These are phyloP conservation scores for Venturiaceae sp. DNA, from an alignment of 2,329 filamentous ascomycete genomes.

Conservation along the genomic window DNA sequence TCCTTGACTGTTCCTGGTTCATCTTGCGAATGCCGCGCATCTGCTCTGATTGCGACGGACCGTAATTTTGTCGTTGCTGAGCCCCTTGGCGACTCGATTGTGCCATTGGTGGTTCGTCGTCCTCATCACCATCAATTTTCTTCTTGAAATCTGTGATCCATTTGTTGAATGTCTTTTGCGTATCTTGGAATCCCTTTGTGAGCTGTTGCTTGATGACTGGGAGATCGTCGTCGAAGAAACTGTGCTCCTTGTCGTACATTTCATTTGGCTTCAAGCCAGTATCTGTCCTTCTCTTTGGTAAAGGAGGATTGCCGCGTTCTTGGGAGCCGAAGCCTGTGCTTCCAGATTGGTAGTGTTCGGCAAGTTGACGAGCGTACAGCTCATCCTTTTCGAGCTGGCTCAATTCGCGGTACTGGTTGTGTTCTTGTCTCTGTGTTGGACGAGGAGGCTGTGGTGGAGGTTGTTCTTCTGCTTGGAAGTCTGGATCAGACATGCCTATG, in stretches of 20 bases:
- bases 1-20: conserved; percentile 33
- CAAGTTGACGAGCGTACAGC: conserved; percentile 81
- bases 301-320: conserved; percentile 21
- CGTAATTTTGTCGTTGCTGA: conserved; percentile 25
- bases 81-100: conserved; percentile 19
- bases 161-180: conserved; percentile 82
- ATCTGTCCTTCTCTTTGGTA: conserved; percentile 38
- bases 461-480: conserved; percentile 36
- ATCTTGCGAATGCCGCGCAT: conserved; percentile 27
- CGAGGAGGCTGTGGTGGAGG: conserved; percentile 70
- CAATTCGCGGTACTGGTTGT: conserved; percentile 35
- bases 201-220: conserved; percentile 89
- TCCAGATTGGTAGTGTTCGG: conserved; percentile 66
- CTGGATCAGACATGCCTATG: conserved; percentile 44
- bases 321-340: conserved; percentile 23
- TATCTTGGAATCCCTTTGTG: conserved; percentile 88
- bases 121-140: conserved; percentile 81
- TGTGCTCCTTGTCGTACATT: conserved; percentile 58
- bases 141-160: conserved; percentile 92
- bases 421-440: conserved; percentile 49
- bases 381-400: conserved; percentile 87
- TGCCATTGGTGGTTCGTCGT: conserved; percentile 39
- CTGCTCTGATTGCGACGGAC: conserved; percentile 27
- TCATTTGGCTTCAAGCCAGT: conserved; percentile 48
- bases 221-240: conserved; percentile 92